phyloP scores from a whole-genome alignment of 495 filamentous ascomycete genomes.

The Cercophora sp. region DNA sequence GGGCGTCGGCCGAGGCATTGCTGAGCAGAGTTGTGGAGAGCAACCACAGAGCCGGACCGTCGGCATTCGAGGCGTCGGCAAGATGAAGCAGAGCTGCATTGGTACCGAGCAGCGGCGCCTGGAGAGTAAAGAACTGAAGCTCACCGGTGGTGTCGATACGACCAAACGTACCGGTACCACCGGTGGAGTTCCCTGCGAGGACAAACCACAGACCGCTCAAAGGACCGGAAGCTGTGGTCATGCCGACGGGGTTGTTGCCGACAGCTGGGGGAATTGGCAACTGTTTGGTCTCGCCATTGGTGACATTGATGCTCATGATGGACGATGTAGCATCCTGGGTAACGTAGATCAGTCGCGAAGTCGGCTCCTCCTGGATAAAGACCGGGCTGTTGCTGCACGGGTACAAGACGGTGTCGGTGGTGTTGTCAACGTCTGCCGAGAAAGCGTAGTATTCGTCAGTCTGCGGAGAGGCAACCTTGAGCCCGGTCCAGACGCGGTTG shows the following conservation, averaged over 20 bases:
- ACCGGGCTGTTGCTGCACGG: slow-evolving; percentile 9
- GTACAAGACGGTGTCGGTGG: slow-evolving; percentile 1
- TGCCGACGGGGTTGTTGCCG: slow-evolving; percentile 6
- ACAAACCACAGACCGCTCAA: background rate
- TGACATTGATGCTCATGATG: slow-evolving; percentile 9
- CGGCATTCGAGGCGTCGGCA: background rate
- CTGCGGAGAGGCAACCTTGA: slow-evolving; percentile 1
- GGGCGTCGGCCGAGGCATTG: background rate
- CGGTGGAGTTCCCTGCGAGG: slow-evolving; percentile 6
- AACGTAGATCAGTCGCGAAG: background rate
- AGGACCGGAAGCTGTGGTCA: background rate
- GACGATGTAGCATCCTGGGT: slow-evolving; percentile 4
- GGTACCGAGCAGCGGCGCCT: background rate
- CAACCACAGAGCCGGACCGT: slow-evolving; percentile 1
- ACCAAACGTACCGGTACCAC: slow-evolving; percentile 3
- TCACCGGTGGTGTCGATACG: background rate
- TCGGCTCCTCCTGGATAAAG: slow-evolving; percentile 5
- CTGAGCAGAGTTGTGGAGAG: slow-evolving; percentile 2
- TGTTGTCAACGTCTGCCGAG: slow-evolving; percentile 5
- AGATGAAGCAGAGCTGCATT: background rate
- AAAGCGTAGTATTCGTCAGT: slow-evolving; percentile 2
- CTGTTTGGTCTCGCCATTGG: background rate
- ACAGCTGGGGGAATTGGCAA: slow-evolving; percentile 1
- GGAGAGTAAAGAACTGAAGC: background rate
- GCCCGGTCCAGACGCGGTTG: slow-evolving; percentile 6